Conservation (phyloP, 2,329 filamentous ascomycete species). For the Claviceps capensis region DNA sequence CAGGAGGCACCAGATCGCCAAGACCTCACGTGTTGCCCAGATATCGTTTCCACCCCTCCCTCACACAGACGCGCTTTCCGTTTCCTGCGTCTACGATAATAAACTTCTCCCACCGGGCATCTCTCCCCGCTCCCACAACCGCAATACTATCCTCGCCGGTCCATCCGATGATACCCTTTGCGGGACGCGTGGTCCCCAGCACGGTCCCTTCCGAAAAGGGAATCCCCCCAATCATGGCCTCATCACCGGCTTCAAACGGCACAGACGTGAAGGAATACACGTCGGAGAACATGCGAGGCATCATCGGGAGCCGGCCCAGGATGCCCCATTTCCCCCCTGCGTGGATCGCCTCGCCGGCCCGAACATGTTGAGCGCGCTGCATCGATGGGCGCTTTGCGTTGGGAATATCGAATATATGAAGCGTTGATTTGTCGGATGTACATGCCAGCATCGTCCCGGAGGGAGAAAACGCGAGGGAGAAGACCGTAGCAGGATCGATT, state of each 20-base stretch:
- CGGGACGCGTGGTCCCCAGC: slow-evolving; percentile 41
- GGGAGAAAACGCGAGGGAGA: slow-evolving; percentile 77
- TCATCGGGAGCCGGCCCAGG: slow-evolving; percentile 66
- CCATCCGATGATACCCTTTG: slow-evolving; percentile 83
- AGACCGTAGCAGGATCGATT: slow-evolving; percentile 77
- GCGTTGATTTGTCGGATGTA: slow-evolving; percentile 90
- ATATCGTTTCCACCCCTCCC: slow-evolving; percentile 76
- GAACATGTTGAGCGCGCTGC: slow-evolving; percentile 18
- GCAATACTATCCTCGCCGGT: slow-evolving; percentile 58
- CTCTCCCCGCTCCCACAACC: slow-evolving; percentile 64
- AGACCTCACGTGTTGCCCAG: slow-evolving; percentile 28
- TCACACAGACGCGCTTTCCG: slow-evolving; percentile 50
- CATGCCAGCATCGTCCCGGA: slow-evolving; percentile 69
- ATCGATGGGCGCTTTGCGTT: slow-evolving; percentile 30
- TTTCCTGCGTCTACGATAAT: slow-evolving; percentile 54
- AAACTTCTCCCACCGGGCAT: slow-evolving; percentile 83
- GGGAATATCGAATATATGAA: slow-evolving; percentile 85
- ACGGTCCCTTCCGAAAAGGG: slow-evolving; percentile 30
- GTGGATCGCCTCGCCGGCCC: slow-evolving; percentile 8
- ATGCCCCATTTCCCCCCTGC: slow-evolving; percentile 71
- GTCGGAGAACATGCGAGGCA: slow-evolving; percentile 81
- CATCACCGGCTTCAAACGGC: slow-evolving; percentile 73
- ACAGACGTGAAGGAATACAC: slow-evolving; percentile 72
- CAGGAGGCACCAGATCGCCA: not conserved
- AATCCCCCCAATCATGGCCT: slow-evolving; percentile 36